phyloP scores from a whole-genome alignment of 139 green algal species.

The Chlorella sp. region DNA sequence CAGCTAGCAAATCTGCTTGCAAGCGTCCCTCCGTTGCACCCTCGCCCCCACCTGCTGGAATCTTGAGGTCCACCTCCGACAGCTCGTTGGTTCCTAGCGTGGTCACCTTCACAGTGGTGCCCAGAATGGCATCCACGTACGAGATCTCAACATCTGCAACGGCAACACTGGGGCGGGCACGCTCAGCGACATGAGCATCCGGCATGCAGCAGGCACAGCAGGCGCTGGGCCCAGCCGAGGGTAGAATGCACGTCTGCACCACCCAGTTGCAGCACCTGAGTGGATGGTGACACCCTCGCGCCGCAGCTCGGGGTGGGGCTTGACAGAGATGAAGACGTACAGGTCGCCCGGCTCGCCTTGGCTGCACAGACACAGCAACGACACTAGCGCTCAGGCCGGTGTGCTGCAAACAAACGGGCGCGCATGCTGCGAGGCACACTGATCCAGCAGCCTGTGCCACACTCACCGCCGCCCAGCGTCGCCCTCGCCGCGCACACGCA shows the following conservation, averaged over 20 bases:
- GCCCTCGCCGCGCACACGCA: conserved; percentile 93
- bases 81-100: conserved; percentile 83
- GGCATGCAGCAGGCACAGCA: not conserved
- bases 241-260: not conserved
- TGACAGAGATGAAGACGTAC: conserved; percentile 94
- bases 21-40: not conserved
- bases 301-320: conserved; percentile 83
- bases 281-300: conserved; percentile 93
- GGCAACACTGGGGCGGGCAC: too few species aligned
- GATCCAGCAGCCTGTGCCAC: too few species aligned
- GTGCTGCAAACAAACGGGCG: not conserved
- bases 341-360: conserved; percentile 89
- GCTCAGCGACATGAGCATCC: not conserved
- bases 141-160: conserved; percentile 55
- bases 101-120: conserved; percentile 80
- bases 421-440: not conserved
- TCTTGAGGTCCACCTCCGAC: conserved; percentile 95
- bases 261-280: conserved; percentile 32
- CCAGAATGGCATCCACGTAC: conserved; percentile 95
- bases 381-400: not conserved
- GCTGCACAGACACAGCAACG: conserved; percentile 2
- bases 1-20: not conserved
- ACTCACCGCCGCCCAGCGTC: conserved; percentile 50
- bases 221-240: not conserved
- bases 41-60: conserved; percentile 67